These are phyloP conservation scores for Orbilia quercus DNA, from an alignment of 2,329 filamentous ascomycete species.

Conservation along the genomic window DNA sequence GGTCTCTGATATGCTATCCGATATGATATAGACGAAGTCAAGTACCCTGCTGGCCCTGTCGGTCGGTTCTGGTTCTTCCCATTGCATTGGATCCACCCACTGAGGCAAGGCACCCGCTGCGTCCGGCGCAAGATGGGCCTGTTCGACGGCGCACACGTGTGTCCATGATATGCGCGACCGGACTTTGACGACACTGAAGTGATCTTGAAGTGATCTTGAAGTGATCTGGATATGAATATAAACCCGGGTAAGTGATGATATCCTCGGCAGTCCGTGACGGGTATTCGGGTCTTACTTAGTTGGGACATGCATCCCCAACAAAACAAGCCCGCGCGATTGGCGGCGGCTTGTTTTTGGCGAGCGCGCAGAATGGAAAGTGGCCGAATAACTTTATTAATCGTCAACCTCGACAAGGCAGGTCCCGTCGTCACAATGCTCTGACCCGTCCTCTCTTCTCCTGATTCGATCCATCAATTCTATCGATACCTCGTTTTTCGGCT, in stretches of 20 bases:
- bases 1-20: no score
- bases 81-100: no score
- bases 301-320: slow-evolving; percentile 26
- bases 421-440: slow-evolving; percentile 3
- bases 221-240: no score
- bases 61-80: no score
- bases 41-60: no score
- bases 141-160: no score
- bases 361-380: slow-evolving; percentile 36
- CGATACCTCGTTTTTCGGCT: slow-evolving; percentile 1
- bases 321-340: slow-evolving; percentile 20
- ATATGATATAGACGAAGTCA: no score
- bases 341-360: slow-evolving; percentile 40
- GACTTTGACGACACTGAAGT: no score
- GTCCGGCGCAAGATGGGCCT: no score
- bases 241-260: neutral
- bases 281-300: slow-evolving; percentile 1
- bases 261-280: neutral
- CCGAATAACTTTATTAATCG: slow-evolving; percentile 17
- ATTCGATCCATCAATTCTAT: neutral
- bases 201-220: no score
- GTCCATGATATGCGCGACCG: no score
- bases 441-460: slow-evolving; percentile 6
- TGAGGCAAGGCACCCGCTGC: no score
- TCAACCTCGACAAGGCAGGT: slow-evolving; percentile 35